Percentiles rank a stretch among this genome's conserved stretches.
Evolutionary conservation across 2,329 filamentous ascomycete genomes (phyloP).

Genomic region (Paradendryphiella salina): DNA sequence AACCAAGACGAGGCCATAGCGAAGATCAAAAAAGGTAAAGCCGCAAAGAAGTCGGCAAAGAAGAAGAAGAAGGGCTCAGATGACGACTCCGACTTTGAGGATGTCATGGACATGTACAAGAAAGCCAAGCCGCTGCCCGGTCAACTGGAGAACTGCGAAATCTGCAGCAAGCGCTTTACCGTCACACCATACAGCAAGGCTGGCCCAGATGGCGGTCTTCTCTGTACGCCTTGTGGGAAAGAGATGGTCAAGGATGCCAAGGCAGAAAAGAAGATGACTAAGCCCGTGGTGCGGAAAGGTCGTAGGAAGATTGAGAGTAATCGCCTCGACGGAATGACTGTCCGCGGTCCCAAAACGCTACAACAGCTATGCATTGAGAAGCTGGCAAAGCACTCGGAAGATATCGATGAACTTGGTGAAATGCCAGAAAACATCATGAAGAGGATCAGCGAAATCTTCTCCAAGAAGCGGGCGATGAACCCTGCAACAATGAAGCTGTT

Average conservation of each 20-base stretch:
- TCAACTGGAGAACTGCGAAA: constrained; percentile 85
- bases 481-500: constrained; percentile 55
- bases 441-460: constrained; percentile 65
- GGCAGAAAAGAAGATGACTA: constrained; percentile 60
- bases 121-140: constrained; percentile 69
- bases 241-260: constrained; percentile 70
- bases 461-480: constrained; percentile 63
- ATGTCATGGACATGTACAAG: constrained; percentile 58
- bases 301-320: constrained; percentile 81
- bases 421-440: constrained; percentile 61
- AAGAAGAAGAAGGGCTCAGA: constrained; percentile 48
- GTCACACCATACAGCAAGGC: constrained; percentile 87
- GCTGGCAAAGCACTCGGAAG: constrained; percentile 64
- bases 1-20: constrained; percentile 55
- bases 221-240: constrained; percentile 81
- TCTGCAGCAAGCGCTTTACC: constrained; percentile 85
- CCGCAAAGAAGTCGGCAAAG: constrained; percentile 52
- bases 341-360: constrained; percentile 68
- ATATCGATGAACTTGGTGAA: constrained; percentile 67
- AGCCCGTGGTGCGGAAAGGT: constrained; percentile 61
- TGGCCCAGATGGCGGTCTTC: constrained; percentile 79
- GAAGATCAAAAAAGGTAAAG: constrained; percentile 55
- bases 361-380: constrained; percentile 67
- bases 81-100: constrained; percentile 53
- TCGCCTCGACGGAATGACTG: constrained; percentile 73